A percentile compares a stretch with the other conserved stretches of the same genome.
These are phyloP conservation scores for Suhomyces kunorum DNA, from an alignment of 1,139 yeast genomes.

Conservation along the genomic window DNA sequence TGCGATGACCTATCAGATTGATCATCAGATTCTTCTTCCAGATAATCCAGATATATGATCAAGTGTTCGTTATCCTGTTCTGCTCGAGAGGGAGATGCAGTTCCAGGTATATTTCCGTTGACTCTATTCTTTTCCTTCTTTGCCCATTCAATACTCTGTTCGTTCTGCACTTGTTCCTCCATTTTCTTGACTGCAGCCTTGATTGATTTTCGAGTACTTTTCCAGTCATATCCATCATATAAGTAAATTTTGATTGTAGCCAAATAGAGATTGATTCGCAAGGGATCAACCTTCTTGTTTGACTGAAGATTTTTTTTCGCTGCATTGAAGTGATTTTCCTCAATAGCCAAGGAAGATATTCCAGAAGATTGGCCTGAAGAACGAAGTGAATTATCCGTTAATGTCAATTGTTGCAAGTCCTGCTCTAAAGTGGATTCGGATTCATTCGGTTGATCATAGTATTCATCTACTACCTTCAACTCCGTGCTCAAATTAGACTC, in stretches of 20 bases:
- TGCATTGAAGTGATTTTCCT: slow-evolving; percentile 56
- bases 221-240: slow-evolving; percentile 95
- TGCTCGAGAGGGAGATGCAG: neutral
- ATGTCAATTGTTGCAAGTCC: slow-evolving; percentile 5
- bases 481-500: neutral
- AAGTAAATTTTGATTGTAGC: slow-evolving; percentile 53
- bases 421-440: slow-evolving; percentile 8
- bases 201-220: slow-evolving; percentile 68
- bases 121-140: slow-evolving; percentile 14
- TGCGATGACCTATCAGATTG: slow-evolving; percentile 18
- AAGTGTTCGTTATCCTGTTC: neutral
- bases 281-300: slow-evolving; percentile 25
- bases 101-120: neutral
- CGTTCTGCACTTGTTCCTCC: slow-evolving; percentile 45
- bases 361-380: slow-evolving; percentile 3
- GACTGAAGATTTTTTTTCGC: slow-evolving; percentile 11
- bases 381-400: slow-evolving; percentile 1
- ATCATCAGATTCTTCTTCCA: slow-evolving; percentile 5
- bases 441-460: slow-evolving; percentile 16
- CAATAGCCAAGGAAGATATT: slow-evolving; percentile 19
- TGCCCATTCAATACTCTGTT: slow-evolving; percentile 21
- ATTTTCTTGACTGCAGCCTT: slow-evolving; percentile 62
- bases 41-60: neutral
- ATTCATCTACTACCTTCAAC: slow-evolving; percentile 26
- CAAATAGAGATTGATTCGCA: slow-evolving; percentile 36